Evolutionary conservation across 352 stramenopile species (phyloP).

Genomic region (Ophiocytium majus): DNA sequence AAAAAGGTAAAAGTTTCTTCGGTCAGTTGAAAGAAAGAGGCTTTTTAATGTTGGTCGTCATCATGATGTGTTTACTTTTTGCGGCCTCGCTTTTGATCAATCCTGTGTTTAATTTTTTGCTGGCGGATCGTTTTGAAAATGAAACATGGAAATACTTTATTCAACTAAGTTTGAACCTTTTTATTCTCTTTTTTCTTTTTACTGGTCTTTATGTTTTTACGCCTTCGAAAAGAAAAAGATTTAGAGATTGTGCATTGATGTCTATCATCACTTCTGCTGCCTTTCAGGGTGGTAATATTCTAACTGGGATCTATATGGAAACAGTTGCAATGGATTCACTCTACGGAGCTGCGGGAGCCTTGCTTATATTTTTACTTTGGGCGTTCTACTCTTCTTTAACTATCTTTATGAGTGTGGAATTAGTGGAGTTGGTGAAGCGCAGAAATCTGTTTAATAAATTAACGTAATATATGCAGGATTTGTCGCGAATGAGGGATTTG

Average conservation of each 20-base stretch:
- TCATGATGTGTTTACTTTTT: too few relatives aligned
- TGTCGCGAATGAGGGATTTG: too few relatives aligned
- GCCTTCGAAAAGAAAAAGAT: not conserved
- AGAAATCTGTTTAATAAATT: too few relatives aligned
- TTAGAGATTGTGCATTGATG: too few relatives aligned
- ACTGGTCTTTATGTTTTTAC: not conserved
- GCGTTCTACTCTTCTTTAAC: conserved; percentile 7
- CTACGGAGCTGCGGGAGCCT: conserved; percentile 1
- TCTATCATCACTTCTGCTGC: not conserved
- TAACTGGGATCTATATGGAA: not conserved
- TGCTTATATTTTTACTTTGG: not conserved
- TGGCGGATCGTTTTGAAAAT: too few relatives aligned
- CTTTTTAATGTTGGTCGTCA: conserved; percentile 2
- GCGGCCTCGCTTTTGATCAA: not conserved
- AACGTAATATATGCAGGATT: too few relatives aligned
- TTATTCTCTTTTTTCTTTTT: not conserved
- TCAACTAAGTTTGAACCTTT: too few relatives aligned
- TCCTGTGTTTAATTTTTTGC: not conserved
- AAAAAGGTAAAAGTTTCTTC: too few relatives aligned
- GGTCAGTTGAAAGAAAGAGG: not conserved
- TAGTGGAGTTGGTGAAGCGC: not conserved
- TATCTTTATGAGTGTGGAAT: not conserved
- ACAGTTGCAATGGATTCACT: not conserved
- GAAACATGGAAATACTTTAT: too few relatives aligned
- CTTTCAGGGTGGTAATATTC: not conserved